Percentiles rank a stretch among this genome's conserved stretches.
Conservation (phyloP, 108 stramenopile genomes). For the Aurantiochytrium sp. region DNA sequence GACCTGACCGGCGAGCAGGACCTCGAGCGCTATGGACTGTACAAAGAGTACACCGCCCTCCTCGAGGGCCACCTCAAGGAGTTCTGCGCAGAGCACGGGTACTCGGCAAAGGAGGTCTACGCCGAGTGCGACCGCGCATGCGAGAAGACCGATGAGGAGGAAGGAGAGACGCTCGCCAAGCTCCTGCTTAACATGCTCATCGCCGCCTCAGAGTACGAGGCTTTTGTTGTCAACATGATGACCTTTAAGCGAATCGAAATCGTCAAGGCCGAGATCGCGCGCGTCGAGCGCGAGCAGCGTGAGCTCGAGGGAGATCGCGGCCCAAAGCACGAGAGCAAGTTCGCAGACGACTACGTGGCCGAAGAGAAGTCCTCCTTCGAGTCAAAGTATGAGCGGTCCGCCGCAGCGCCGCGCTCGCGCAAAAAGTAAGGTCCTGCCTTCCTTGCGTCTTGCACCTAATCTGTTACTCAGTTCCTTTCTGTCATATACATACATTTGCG, state of each 20-base stretch:
- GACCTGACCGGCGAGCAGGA: slow-evolving; percentile 14
- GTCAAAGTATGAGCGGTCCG: not conserved
- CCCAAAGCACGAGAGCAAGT: not conserved
- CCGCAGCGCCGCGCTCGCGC: not conserved
- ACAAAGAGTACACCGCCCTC: not conserved
- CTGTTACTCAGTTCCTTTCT: too few relatives aligned
- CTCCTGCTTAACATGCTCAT: not conserved
- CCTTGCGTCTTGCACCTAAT: too few relatives aligned
- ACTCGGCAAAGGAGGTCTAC: not conserved
- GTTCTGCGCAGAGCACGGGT: not conserved
- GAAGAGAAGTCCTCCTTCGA: not conserved
- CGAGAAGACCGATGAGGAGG: not conserved
- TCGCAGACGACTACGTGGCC: not conserved
- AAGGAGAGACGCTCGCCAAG: not conserved
- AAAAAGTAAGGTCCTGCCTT: too few relatives aligned
- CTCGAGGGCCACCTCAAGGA: not conserved
- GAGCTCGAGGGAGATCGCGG: not conserved
- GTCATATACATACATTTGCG: too few relatives aligned
- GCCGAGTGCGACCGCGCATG: slow-evolving; percentile 4
- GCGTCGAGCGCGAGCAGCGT: not conserved
- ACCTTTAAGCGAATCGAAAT: slow-evolving; percentile 22
- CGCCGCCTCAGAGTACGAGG: not conserved
- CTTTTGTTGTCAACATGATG: not conserved
- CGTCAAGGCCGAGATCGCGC: not conserved
- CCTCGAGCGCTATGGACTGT: not conserved